Evolutionary conservation across 805 yeast genomes (phyloP), one percentile per base, ranked within the genome.

Genomic region (Sugiyamaella smithiae): DNA sequence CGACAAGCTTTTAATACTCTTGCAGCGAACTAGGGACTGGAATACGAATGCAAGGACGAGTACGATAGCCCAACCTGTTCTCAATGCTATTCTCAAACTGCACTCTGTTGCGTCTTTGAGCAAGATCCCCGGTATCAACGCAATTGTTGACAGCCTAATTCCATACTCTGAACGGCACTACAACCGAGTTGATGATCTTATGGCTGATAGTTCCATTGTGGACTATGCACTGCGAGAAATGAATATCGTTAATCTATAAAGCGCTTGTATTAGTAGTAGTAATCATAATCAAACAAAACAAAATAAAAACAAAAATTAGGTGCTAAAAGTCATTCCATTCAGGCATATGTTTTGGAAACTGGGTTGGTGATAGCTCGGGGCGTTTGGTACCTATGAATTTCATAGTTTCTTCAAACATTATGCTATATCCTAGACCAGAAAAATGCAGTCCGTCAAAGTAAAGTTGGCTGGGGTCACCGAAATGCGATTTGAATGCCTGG

Each of bases 101-200:
- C 79, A 80, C 57, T 70, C 75, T 17, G 70, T 84, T 25, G 80
- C 79, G 16, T 73, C 73, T 48, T 65, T 90, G 42, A 74, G 77
- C 54, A 80, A 79, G 57, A 75, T 86, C 33, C 81, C 82, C 3
- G 90, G 89, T 1, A 70, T 88, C 54, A 76, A 84, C 67, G 74
- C 73, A 38, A 68, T 82, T 11, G 73, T 91, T 7, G 95, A 85
- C 49, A 75, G 84, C n/a, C 77, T 93, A 47, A 67, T 88, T 33
- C 96, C 98, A 2, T 93, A 93, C 66, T 85, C 85, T 54, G 88
- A 87, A 61, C 80, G 98, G 59, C 99, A 93, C 67, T 83, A 75
- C 61, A 62, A 72, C 31, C 76, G 99, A 54, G 69, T 88, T 23
- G 95, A 86, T 53, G 88, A 78, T 36, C 69, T 93, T 63, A 67